Conservation (phyloP, 768 basidiomycete species). For the Naganishia vishniacii region DNA sequence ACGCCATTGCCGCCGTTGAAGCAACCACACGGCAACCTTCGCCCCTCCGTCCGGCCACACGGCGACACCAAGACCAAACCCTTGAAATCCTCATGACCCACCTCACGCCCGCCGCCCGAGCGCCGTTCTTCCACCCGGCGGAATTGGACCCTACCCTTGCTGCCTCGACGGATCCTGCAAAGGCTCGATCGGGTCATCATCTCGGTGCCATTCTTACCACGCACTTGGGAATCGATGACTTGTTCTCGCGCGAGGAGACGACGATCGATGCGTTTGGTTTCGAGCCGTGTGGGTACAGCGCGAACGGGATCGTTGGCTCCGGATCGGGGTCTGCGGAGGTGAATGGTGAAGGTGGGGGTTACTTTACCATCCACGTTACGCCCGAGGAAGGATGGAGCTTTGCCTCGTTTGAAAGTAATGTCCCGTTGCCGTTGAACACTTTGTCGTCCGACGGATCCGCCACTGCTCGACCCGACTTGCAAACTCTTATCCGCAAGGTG, state of each 20-base stretch:
- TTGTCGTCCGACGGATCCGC: conserved; percentile 36
- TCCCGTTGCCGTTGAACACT: conserved; percentile 58
- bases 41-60: conserved; percentile 26
- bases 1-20: conserved; percentile 28
- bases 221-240: conserved; percentile 67
- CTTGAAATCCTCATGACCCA: conserved; percentile 98
- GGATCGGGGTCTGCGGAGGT: conserved; percentile 54
- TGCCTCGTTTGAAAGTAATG: conserved; percentile 97
- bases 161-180: background rate
- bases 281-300: conserved; percentile 89
- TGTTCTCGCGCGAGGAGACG: conserved; percentile 74
- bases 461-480: conserved; percentile 60
- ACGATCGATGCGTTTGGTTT: conserved; percentile 89
- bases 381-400: conserved; percentile 98
- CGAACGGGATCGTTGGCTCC: conserved; percentile 72
- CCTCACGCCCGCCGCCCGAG: conserved; percentile 67
- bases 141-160: conserved; percentile 23
- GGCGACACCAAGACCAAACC: conserved; percentile 67
- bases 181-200: conserved; percentile 51
- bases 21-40: conserved; percentile 37
- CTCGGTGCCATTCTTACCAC: conserved; percentile 57
- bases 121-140: conserved; percentile 64
- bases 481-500: conserved; percentile 76
- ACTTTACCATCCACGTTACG: conserved; percentile 97
- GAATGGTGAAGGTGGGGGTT: conserved; percentile 64